Conservation (phyloP, 2,329 filamentous ascomycete genomes). For the Corinectria fuckeliana region DNA sequence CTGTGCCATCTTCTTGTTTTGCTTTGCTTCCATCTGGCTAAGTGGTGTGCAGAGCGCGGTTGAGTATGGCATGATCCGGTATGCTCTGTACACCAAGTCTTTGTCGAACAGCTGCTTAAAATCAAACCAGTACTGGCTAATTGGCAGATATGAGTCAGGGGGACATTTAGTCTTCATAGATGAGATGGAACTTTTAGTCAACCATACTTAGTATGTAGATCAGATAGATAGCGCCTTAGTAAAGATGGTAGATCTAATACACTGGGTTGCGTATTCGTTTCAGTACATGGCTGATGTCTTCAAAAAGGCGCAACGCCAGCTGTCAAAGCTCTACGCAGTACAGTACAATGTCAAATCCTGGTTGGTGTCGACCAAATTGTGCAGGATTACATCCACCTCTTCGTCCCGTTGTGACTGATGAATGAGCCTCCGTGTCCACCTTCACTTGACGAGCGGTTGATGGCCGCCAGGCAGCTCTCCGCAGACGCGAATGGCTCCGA, state of each 20-base stretch:
- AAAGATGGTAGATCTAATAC: no score
- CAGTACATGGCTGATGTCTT: no score
- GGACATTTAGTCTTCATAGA: no score
- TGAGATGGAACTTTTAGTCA: no score
- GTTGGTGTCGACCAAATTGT: no score
- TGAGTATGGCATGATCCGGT: constrained; percentile 78
- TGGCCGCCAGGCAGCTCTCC: neutral
- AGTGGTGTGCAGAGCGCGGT: constrained; percentile 76
- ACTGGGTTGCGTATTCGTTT: no score
- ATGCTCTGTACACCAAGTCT: constrained; percentile 73
- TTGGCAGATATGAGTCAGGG: no score
- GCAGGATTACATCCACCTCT: neutral
- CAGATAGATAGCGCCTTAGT: no score
- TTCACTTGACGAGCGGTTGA: neutral
- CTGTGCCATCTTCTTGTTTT: constrained; percentile 78
- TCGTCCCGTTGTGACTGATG: neutral
- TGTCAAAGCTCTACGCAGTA: no score
- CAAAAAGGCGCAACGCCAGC: no score
- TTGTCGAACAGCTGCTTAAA: constrained; percentile 79
- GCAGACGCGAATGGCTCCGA: neutral
- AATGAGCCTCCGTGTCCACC: neutral
- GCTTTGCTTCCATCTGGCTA: constrained; percentile 77
- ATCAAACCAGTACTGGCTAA: constrained; percentile 84
- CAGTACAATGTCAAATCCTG: no score
- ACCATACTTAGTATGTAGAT: no score